A percentile compares a stretch with the other conserved stretches of the same genome.
Evolutionary conservation across 192 early-diverging fungal species (phyloP).

Genomic region (Linderina pennispora): DNA sequence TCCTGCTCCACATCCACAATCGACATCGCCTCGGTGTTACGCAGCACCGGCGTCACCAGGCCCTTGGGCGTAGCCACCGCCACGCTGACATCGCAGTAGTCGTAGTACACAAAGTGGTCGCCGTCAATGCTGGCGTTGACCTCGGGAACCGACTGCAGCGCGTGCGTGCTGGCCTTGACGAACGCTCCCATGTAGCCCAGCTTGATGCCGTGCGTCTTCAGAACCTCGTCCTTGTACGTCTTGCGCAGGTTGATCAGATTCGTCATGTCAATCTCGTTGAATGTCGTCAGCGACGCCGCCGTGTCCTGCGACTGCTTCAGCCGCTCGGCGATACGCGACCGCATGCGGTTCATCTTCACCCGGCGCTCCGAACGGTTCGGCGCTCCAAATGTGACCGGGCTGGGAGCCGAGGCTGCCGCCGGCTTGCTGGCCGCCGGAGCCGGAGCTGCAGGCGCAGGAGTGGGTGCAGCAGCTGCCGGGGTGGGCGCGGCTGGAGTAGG

Average conservation of each 20-base stretch:
- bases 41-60: constrained; percentile 92
- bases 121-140: constrained; percentile 96
- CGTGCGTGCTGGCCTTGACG: constrained; percentile 82
- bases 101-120: constrained; percentile 83
- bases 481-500: constrained; percentile 30
- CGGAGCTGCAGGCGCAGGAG: not conserved
- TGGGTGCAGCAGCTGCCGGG: constrained; percentile 12
- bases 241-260: constrained; percentile 87
- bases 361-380: constrained; percentile 33
- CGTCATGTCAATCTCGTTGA: constrained; percentile 99
- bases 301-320: constrained; percentile 97
- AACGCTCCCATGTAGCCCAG: constrained; percentile 99
- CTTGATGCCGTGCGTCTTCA: constrained; percentile 94
- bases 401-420: constrained; percentile 1
- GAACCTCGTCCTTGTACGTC: constrained; percentile 89
- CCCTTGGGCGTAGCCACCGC: constrained; percentile 99
- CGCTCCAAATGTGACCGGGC: constrained; percentile 22
- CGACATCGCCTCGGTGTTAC: constrained; percentile 82
- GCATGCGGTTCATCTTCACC: constrained; percentile 99
- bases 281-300: constrained; percentile 96
- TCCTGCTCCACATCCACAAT: constrained; percentile 90
- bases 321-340: constrained; percentile 84
- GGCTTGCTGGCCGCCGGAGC: constrained; percentile 15
- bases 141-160: constrained; percentile 84
- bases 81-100: constrained; percentile 92